These are phyloP conservation scores for Lentinula edodes DNA, from an alignment of 768 basidiomycete species.

Conservation along the genomic window DNA sequence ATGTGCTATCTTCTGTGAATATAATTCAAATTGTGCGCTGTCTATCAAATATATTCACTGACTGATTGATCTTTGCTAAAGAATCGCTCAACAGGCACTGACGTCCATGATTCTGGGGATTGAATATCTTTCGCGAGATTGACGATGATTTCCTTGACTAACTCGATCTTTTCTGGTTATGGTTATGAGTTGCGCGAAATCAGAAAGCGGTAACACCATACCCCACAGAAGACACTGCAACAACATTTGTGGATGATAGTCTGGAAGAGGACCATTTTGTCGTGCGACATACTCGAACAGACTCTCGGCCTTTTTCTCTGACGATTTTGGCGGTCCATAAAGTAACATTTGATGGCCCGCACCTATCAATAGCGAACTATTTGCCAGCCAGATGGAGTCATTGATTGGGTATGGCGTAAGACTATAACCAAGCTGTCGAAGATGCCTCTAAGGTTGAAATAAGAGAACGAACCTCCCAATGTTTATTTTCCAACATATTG, in stretches of 20 bases:
- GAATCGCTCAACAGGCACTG: slow-evolving; percentile 55
- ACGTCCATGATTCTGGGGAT: slow-evolving; percentile 31
- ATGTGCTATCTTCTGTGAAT: slow-evolving; percentile 8
- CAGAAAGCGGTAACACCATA: slow-evolving; percentile 26
- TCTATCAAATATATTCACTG: not conserved
- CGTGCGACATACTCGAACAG: slow-evolving; percentile 81
- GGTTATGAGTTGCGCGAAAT: not conserved
- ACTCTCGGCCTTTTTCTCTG: slow-evolving; percentile 30
- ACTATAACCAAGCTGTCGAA: slow-evolving; percentile 28
- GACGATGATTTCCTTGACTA: slow-evolving; percentile 78
- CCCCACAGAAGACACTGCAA: slow-evolving; percentile 92
- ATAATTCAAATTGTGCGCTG: not conserved
- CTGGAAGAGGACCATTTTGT: slow-evolving; percentile 80
- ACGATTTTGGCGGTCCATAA: slow-evolving; percentile 41
- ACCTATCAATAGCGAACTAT: slow-evolving; percentile 77
- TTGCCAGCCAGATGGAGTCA: slow-evolving; percentile 88
- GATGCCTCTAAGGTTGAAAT: not conserved
- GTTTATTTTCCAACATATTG: slow-evolving; percentile 62
- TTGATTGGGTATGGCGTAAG: slow-evolving; percentile 74
- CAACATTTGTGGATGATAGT: slow-evolving; percentile 92
- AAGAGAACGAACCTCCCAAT: slow-evolving; percentile 51
- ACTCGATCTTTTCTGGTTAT: slow-evolving; percentile 66
- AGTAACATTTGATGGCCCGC: slow-evolving; percentile 82
- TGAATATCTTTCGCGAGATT: slow-evolving; percentile 46
- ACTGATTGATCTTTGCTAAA: slow-evolving; percentile 31